Evolutionary conservation across 495 filamentous ascomycete genomes (phyloP), one percentile per base, ranked within the genome.

Genomic region (Penicillium chermesinum): DNA sequence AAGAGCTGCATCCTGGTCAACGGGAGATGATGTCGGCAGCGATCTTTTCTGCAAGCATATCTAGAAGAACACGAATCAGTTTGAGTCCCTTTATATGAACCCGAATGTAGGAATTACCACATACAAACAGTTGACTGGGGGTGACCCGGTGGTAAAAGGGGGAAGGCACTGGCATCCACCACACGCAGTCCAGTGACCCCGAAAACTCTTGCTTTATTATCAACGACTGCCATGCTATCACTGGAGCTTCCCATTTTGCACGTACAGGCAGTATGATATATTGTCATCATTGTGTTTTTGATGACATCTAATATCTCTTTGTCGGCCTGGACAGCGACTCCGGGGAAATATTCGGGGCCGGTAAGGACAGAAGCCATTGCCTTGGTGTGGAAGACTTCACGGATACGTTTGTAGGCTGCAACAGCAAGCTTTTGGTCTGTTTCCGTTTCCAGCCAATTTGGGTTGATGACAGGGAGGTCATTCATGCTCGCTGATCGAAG

Each of bases 31-130:
- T 80, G 46, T 74, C 67, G 17, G 70, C 65, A 1, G 78, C 77
- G 55, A 84, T 81, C 64, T 83, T 84, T 64, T 84, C 79, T 6
- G 79, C 81, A 3, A 84, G 62, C 65, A 73, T 75, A 60, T 78
- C 67, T 73, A 30, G 32, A 6, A 18, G 21, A 21, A 8, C 25
- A 30, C 25, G 0, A n/a, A 3, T 14, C n/a, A n/a, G n/a, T n/a
- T n/a, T n/a, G n/a, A n/a, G n/a, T n/a, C n/a, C n/a, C n/a, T n/a
- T n/a, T n/a, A n/a, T n/a, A n/a, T n/a, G n/a, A n/a, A n/a, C n/a
- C n/a, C n/a, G n/a, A n/a, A n/a, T 6, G 1, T 21, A 39, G 17
- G 25, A 40, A 48, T 18, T 33, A 14, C n/a, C 15, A 67, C 71
- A 54, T 47, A 74, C 69, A 83, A 44, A 78, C 64, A 7, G 68